phyloP scores from a whole-genome alignment of 1,284 basidiomycete species.

The Ustilago vetiveriae region DNA sequence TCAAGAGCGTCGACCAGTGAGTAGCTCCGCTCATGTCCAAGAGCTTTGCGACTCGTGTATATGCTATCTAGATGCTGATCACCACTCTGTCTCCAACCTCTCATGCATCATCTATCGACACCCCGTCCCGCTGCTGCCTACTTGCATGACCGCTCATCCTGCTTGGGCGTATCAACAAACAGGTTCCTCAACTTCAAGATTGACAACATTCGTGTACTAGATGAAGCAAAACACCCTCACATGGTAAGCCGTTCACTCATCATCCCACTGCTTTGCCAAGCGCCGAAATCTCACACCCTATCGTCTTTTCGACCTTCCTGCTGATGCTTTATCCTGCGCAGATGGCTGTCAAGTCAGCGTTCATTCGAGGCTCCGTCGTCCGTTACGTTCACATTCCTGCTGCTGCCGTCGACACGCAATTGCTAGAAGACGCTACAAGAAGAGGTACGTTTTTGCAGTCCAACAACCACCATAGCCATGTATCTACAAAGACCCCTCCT shows the following conservation, averaged over 20 bases:
- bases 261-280: not conserved
- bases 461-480: too few species aligned
- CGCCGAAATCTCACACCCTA: not conserved
- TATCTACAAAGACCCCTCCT: not conserved
- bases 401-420: slow-evolving; percentile 91
- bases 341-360: slow-evolving; percentile 99
- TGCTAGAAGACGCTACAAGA: slow-evolving; percentile 95
- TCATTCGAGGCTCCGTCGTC: slow-evolving; percentile 97
- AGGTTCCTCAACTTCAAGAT: slow-evolving; percentile 93
- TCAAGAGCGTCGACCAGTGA: slow-evolving; percentile 96
- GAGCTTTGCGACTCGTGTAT: too few species aligned
- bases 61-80: too few species aligned
- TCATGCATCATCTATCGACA: too few species aligned
- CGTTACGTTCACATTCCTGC: slow-evolving; percentile 94
- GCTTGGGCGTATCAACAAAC: too few species aligned
- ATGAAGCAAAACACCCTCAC: slow-evolving; percentile 93
- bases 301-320: not conserved
- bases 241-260: slow-evolving; percentile 76
- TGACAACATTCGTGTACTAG: slow-evolving; percentile 90
- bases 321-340: slow-evolving; percentile 68
- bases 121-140: too few species aligned
- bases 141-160: too few species aligned
- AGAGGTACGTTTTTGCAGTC: slow-evolving; percentile 76
- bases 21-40: not conserved
- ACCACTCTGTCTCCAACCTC: too few species aligned